Evolutionary conservation across 305 asterid species (phyloP), one percentile per base, ranked within the genome.

Genomic region (Andrographis paniculata): DNA sequence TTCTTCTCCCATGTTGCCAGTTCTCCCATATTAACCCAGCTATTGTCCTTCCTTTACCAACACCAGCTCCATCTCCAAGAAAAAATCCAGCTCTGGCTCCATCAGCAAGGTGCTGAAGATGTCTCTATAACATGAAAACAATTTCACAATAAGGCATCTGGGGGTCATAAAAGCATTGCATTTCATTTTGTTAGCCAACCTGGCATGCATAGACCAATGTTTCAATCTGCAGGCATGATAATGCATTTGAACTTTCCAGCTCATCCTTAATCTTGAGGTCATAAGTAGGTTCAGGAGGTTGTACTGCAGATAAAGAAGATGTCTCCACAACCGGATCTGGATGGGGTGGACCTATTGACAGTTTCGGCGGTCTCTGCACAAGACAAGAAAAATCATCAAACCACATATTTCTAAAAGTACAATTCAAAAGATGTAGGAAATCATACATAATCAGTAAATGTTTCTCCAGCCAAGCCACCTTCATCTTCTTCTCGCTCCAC

Each of bases 51-150:
- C 96, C 99, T 76, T 92, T 92, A 51, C 99, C 99, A 56, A 87
- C 92, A 56, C 99, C 96, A 69, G 99, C 99, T 63, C 96, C 96
- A 84, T 92, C 99, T 62, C 99, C 96, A 55, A 87, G 79, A 65
- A 92, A 92, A 81, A 92, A 87, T 2, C 99, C 97, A 50, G 96
- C 99, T 77, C 97, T 79, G 47, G 70, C 64, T 69, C 95, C 87
- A 68, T 58, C 70, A 33, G 92, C 71, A 42, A 92, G 95, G 75
- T 77, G 84, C 65, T 92, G 96, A 63, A 70, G 83, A 70, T 92
- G 97, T 55, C 99, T 84, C 96, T 84, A 79, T 54, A 56, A 59
- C 48, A 52, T 47, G 52, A 57, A 58, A 40, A 61, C 52, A 38
- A 53, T 66, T 52, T 47, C 31, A 44, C 14, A 33, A 30, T 53